Evolutionary conservation across 1,139 yeast species (phyloP).

Genomic region (Taiozyma onychis): DNA sequence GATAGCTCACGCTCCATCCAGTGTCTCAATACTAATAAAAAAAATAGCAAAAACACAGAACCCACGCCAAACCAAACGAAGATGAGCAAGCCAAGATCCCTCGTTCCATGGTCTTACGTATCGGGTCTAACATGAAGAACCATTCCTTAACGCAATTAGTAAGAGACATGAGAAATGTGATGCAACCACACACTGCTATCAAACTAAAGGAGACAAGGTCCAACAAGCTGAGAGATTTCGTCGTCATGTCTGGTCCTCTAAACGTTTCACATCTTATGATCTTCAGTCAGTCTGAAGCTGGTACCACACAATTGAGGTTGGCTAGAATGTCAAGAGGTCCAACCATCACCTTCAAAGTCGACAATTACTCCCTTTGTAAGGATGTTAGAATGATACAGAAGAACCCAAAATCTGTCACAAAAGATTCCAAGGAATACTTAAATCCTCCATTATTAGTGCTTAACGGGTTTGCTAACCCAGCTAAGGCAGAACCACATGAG

Average conservation of each 20-base stretch:
- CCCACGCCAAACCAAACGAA: slow-evolving; percentile 63
- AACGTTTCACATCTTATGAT: slow-evolving; percentile 87
- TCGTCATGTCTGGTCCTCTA: slow-evolving; percentile 96
- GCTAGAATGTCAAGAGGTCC: slow-evolving; percentile 95
- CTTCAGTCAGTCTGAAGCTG: slow-evolving; percentile 78
- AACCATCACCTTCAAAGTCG: slow-evolving; percentile 74
- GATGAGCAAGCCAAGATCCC: slow-evolving; percentile 77
- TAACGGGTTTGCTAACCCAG: slow-evolving; percentile 71
- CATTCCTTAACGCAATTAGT: slow-evolving; percentile 82
- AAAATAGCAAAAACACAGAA: slow-evolving; percentile 60
- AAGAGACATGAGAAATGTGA: slow-evolving; percentile 76
- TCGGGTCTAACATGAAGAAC: slow-evolving; percentile 76
- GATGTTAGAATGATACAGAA: slow-evolving; percentile 70
- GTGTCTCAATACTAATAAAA: slow-evolving; percentile 3
- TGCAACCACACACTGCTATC: slow-evolving; percentile 97
- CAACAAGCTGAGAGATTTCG: slow-evolving; percentile 81
- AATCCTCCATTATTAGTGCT: slow-evolving; percentile 87
- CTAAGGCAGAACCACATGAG: slow-evolving; percentile 59
- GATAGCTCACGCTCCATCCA: background rate
- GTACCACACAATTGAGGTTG: slow-evolving; percentile 76
- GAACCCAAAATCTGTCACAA: slow-evolving; percentile 64
- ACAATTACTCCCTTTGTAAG: slow-evolving; percentile 72
- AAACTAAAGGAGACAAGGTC: slow-evolving; percentile 80
- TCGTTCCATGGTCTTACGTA: slow-evolving; percentile 85
- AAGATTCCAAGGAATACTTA: slow-evolving; percentile 55